Evolutionary conservation across 2,329 filamentous ascomycete species (phyloP).

Genomic region (Penicillium thymicola): DNA sequence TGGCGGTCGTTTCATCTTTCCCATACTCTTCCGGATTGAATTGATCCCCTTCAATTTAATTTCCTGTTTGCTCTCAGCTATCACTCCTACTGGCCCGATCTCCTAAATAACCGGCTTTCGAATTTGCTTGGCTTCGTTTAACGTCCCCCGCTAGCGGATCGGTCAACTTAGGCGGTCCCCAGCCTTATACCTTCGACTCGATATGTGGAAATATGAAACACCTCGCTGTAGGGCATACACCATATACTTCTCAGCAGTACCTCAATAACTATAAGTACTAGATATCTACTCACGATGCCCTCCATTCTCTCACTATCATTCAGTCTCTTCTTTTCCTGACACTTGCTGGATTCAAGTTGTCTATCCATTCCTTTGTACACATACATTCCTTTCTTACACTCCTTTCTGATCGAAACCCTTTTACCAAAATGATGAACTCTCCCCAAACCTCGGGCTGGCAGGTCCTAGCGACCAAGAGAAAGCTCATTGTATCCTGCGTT

Average conservation of each 20-base stretch:
- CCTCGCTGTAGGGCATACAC: neutral
- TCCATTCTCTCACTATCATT: neutral
- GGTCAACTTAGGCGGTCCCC: neutral
- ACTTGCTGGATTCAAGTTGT: conserved; percentile 11
- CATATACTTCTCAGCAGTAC: neutral
- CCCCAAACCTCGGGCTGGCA: neutral
- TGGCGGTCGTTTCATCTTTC: conserved; percentile 6
- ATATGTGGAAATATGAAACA: conserved; percentile 1
- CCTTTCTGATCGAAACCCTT: neutral
- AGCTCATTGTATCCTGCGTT: neutral
- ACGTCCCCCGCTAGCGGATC: conserved; percentile 1
- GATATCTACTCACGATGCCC: neutral
- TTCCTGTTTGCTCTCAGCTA: neutral
- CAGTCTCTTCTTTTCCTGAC: conserved; percentile 4
- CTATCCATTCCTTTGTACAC: conserved; percentile 4
- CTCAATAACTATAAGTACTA: neutral
- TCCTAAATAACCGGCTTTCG: neutral
- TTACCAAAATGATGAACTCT: neutral
- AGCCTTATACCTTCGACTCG: neutral
- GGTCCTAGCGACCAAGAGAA: neutral
- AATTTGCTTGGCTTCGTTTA: conserved; percentile 1
- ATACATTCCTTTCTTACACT: conserved; percentile 4
- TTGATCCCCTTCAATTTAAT: neutral
- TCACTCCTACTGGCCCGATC: neutral
- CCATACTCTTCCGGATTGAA: neutral